A percentile compares a stretch with the other conserved stretches of the same genome.
These are phyloP conservation scores for Oryza glumipatula DNA, from an alignment of 176 grass and related monocot genomes.

Conservation along the genomic window DNA sequence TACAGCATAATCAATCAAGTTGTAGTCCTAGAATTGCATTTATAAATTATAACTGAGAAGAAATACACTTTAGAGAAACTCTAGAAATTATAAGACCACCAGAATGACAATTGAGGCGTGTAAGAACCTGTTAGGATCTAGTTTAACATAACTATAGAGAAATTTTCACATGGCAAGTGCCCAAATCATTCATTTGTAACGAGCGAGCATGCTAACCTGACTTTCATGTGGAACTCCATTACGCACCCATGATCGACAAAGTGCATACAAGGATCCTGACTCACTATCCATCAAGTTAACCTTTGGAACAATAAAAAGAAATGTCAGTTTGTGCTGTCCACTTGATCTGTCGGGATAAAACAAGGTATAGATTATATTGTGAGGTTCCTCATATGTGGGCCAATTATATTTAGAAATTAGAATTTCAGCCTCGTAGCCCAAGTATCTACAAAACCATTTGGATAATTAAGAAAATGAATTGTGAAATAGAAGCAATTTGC, in stretches of 20 bases:
- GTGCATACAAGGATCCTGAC: constrained; percentile 62
- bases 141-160: constrained; percentile 1
- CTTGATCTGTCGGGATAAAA: constrained; percentile 14
- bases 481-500: not conserved
- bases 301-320: constrained; percentile 47
- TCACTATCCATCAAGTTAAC: constrained; percentile 58
- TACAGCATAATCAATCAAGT: not conserved
- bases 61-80: not conserved
- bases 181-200: constrained; percentile 7
- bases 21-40: not conserved
- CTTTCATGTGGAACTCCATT: constrained; percentile 62
- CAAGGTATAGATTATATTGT: not conserved
- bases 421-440: not conserved
- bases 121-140: constrained; percentile 5
- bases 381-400: not conserved
- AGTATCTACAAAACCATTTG: not conserved
- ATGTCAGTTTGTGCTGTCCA: constrained; percentile 27
- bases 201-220: constrained; percentile 50
- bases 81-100: not conserved
- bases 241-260: constrained; percentile 64
- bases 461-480: constrained; percentile 2
- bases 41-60: constrained; percentile 22
- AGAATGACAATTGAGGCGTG: not conserved
- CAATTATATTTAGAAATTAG: not conserved
- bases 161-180: constrained; percentile 32